Evolutionary conservation across 345 rosid species (phyloP), one percentile per base, ranked within the genome.

Genomic region (Pugionium dolabratum): DNA sequence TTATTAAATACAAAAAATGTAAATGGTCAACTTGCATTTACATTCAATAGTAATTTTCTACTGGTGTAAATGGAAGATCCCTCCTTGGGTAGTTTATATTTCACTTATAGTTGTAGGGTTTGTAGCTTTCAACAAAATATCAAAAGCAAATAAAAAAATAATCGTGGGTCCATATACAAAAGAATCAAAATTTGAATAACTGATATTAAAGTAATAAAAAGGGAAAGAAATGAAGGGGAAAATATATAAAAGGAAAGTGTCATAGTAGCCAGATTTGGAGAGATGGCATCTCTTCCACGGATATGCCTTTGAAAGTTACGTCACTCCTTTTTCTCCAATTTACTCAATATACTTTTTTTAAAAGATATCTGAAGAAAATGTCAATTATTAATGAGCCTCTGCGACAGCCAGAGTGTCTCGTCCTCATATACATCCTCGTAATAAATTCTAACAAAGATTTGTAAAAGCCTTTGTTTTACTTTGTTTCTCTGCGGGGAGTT

Each of bases 171-270:
- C 54, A 51, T 18, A 18, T 18, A 18, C 18, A 18, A 18, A 18
- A 18, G 18, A 51, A 59, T 65, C 34, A 65, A 72, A 42, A 72
- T 71, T 71, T 62, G 55, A 70, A 54, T 11, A 41, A 28, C 34
- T 6, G 57, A 37, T 4, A 0, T 4, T 0, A 59, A 62, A 35
- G 2, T 30, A 7, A 40, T 18, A n/a, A 7, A 30, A 34, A 31
- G 0, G 37, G 49, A 57, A 60, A 58, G 11, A 64, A 57, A 50
- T 32, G 53, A 72, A 32, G 7, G 30, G 30, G 4, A 33, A 72
- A 43, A 72, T n/a, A 72, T 72, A 72, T 64, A 72, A 65, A 72
- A 65, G 76, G 76, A 65, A 72, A 72, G 71, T 65, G 71, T 64
- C 59, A 72, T 50, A 63, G 66, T 66, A 58, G 71, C 53, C 76